Conservation (phyloP, 2,329 filamentous ascomycete genomes). For the Alternaria infectoria region DNA sequence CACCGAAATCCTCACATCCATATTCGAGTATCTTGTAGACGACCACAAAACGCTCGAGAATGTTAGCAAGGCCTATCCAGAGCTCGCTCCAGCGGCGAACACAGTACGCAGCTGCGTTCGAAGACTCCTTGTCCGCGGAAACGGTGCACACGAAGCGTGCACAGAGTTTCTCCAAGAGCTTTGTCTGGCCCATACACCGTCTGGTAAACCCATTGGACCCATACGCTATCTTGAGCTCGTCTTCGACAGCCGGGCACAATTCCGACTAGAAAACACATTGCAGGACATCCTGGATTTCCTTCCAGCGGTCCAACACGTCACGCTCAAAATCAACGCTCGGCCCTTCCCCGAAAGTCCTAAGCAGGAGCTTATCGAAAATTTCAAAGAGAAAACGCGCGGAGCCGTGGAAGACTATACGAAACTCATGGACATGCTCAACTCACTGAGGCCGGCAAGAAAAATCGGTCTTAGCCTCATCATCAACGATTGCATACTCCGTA, state of each 20-base stretch:
- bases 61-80: background rate
- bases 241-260: background rate
- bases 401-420: background rate
- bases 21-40: background rate
- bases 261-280: background rate
- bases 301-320: background rate
- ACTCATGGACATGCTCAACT: background rate
- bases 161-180: background rate
- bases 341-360: background rate
- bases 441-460: background rate
- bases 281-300: background rate
- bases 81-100: background rate
- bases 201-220: background rate
- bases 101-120: background rate
- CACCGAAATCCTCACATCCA: background rate
- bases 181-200: background rate
- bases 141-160: background rate
- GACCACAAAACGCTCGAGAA: background rate
- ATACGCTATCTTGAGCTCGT: background rate
- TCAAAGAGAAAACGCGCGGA: background rate
- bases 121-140: background rate
- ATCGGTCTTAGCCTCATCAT: background rate
- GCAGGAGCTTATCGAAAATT: background rate
- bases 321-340: background rate
- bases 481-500: background rate